Evolutionary conservation across 148 eudicot genomes (phyloP).

Genomic region (Salicornia ramosissima): DNA sequence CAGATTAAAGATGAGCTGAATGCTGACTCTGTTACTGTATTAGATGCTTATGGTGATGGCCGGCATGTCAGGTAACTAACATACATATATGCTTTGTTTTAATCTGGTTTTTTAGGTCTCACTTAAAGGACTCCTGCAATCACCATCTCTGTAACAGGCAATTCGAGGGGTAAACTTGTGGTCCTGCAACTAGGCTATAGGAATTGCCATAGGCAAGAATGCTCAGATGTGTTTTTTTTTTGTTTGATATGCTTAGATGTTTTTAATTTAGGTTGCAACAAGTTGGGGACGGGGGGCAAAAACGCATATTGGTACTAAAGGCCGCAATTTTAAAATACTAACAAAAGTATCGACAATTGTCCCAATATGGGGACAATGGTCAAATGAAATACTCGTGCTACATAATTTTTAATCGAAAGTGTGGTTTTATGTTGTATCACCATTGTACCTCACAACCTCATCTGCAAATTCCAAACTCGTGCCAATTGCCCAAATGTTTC

Average conservation of each 20-base stretch:
- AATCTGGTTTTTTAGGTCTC: neutral
- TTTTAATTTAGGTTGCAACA: no score
- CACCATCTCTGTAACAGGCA: neutral
- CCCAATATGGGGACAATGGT: no score
- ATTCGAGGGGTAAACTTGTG: neutral
- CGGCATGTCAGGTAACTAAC: conserved; percentile 73
- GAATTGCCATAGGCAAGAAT: neutral
- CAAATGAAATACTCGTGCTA: no score
- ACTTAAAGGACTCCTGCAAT: neutral
- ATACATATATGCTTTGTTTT: neutral
- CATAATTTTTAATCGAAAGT: neutral
- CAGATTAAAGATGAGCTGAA: conserved; percentile 75
- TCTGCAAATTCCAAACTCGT: no score
- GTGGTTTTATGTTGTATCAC: neutral
- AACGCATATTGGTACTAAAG: no score
- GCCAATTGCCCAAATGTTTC: neutral
- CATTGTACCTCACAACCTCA: neutral
- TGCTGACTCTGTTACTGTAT: conserved; percentile 72
- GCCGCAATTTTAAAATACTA: no score
- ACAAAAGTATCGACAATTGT: no score
- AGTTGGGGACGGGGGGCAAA: no score
- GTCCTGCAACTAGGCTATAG: neutral
- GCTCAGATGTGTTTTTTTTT: no score
- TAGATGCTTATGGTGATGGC: conserved; percentile 93
- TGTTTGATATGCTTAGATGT: no score